Evolutionary conservation across 192 early-diverging fungal species (phyloP).

Genomic region (Coemansia interrupta): DNA sequence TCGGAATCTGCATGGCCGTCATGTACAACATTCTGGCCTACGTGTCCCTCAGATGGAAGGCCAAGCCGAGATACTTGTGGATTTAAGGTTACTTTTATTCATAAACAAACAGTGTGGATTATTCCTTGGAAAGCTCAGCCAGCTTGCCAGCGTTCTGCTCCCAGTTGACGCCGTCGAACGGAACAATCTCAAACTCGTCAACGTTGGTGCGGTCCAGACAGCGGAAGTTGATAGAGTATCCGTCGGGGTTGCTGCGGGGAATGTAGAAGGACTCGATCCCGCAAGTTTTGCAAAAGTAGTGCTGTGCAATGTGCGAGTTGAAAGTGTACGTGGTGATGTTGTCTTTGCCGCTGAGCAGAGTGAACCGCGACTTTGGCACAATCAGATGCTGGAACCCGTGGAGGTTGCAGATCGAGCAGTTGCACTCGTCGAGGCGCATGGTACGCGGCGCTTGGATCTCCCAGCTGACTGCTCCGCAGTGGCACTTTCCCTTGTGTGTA

Average conservation of each 20-base stretch:
- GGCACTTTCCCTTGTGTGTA: constrained; percentile 36
- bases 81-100: constrained; percentile 22
- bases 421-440: constrained; percentile 40
- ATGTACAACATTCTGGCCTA: constrained; percentile 42
- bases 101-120: background rate
- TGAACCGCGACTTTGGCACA: constrained; percentile 31
- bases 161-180: constrained; percentile 51
- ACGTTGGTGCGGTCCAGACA: constrained; percentile 39
- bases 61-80: constrained; percentile 48
- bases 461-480: constrained; percentile 39
- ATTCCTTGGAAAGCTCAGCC: constrained; percentile 33
- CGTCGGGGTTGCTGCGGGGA: constrained; percentile 54
- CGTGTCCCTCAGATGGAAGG: constrained; percentile 45
- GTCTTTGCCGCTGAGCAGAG: constrained; percentile 29
- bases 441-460: constrained; percentile 35
- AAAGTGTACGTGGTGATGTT: constrained; percentile 53
- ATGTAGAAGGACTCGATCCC: constrained; percentile 52
- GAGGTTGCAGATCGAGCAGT: constrained; percentile 43
- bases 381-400: constrained; percentile 46
- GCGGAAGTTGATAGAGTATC: constrained; percentile 46
- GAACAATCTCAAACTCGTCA: constrained; percentile 14
- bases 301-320: constrained; percentile 50
- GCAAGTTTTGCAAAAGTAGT: constrained; percentile 54
- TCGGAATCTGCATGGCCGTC: constrained; percentile 35
- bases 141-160: constrained; percentile 29